These are phyloP conservation scores for Silene conica DNA, from an alignment of 148 eudicot genomes.

Conservation along the genomic window DNA sequence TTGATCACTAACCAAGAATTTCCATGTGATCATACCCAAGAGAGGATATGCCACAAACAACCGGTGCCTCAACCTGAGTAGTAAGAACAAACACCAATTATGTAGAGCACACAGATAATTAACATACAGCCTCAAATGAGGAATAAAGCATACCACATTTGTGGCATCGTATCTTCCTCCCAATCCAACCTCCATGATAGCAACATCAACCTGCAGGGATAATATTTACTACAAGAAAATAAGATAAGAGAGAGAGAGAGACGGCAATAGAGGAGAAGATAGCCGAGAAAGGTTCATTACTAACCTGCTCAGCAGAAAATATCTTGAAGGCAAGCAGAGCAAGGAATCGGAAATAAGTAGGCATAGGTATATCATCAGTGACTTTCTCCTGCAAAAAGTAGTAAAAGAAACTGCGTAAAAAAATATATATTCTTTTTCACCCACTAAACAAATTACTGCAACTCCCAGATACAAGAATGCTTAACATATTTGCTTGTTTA, in stretches of 20 bases:
- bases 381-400: slow-evolving; percentile 53
- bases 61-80: slow-evolving; percentile 77
- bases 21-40: slow-evolving; percentile 99
- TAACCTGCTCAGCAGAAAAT: slow-evolving; percentile 81
- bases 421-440: neutral
- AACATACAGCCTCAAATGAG: neutral
- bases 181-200: slow-evolving; percentile 93
- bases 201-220: slow-evolving; percentile 82
- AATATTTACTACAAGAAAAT: neutral
- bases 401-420: slow-evolving; percentile 17
- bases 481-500: too few relatives aligned
- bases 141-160: slow-evolving; percentile 65
- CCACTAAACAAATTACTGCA: neutral
- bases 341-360: slow-evolving; percentile 91
- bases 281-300: slow-evolving; percentile 10
- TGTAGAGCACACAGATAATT: slow-evolving; percentile 1
- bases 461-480: neutral
- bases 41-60: slow-evolving; percentile 93
- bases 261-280: neutral
- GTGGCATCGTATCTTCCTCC: slow-evolving; percentile 99
- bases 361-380: slow-evolving; percentile 80
- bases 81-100: slow-evolving; percentile 17
- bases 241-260: slow-evolving; percentile 11
- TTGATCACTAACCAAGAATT: slow-evolving; percentile 82
- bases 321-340: slow-evolving; percentile 97